These are phyloP conservation scores for Backusella sp. DNA, from an alignment of 192 early-diverging fungal genomes.

Conservation along the genomic window DNA sequence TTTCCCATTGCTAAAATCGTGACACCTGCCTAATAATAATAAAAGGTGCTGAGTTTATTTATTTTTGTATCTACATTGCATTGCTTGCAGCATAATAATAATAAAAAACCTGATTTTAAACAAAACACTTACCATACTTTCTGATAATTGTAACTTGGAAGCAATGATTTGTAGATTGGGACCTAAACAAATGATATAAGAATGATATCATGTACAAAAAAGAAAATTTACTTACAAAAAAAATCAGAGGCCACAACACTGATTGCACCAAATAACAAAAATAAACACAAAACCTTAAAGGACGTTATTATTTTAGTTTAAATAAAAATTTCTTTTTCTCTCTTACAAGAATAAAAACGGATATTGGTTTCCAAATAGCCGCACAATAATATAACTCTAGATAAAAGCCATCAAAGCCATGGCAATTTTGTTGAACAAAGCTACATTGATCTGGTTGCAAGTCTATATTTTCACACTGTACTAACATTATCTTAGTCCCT, in stretches of 20 bases:
- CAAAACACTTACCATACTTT: constrained; percentile 62
- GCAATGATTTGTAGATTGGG: constrained; percentile 84
- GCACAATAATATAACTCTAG: constrained; percentile 55
- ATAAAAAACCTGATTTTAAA: background rate
- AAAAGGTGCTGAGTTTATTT: background rate
- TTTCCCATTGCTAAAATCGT: constrained; percentile 82
- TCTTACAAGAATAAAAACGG: constrained; percentile 42
- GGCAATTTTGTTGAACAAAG: constrained; percentile 60
- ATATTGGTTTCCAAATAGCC: constrained; percentile 19
- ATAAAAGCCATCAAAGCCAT: constrained; percentile 53
- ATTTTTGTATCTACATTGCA: background rate
- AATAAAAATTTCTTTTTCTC: background rate
- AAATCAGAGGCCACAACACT: constrained; percentile 78
- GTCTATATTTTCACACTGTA: constrained; percentile 16
- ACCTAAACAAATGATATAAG: constrained; percentile 36
- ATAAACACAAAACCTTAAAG: constrained; percentile 49
- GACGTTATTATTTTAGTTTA: background rate
- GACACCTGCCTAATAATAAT: constrained; percentile 54
- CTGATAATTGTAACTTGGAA: constrained; percentile 68
- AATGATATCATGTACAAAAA: background rate
- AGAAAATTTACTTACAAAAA: constrained; percentile 54
- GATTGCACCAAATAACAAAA: constrained; percentile 60
- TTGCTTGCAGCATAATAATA: background rate
- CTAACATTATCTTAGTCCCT: background rate
- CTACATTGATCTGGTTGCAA: constrained; percentile 44